A percentile compares a stretch with the other conserved stretches of the same genome.
Conservation (phyloP, 306 rosid genomes). For the Chamaecrista fasciculata region DNA sequence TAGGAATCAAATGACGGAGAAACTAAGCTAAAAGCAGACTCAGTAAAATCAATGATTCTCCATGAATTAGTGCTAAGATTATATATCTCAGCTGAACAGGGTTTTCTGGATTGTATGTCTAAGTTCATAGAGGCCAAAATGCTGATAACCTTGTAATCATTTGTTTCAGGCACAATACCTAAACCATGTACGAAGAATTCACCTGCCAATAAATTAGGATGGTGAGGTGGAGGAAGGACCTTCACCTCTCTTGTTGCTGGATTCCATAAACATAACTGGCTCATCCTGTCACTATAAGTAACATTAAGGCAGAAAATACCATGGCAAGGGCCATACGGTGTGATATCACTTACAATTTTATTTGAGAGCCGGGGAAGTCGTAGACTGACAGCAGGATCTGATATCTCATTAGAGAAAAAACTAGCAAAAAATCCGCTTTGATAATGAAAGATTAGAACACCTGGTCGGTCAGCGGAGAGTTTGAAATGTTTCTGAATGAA, state of each 20-base stretch:
- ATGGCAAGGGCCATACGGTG: constrained; percentile 2
- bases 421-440: neutral
- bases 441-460: neutral
- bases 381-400: no score
- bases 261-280: constrained; percentile 5
- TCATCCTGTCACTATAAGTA: no score
- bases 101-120: neutral
- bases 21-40: neutral
- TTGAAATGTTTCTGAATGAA: neutral
- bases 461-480: neutral
- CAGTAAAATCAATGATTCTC: neutral
- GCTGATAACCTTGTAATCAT: constrained; percentile 11
- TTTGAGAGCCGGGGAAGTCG: neutral
- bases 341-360: neutral
- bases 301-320: neutral
- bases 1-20: neutral
- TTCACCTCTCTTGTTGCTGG: constrained; percentile 1
- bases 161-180: neutral
- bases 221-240: neutral
- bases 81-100: neutral
- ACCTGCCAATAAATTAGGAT: fast-evolving
- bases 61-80: neutral
- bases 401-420: neutral
- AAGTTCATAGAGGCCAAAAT: neutral
- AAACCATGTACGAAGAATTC: neutral